Evolutionary conservation across 345 rosid genomes (phyloP).

Genomic region (Populus alba): DNA sequence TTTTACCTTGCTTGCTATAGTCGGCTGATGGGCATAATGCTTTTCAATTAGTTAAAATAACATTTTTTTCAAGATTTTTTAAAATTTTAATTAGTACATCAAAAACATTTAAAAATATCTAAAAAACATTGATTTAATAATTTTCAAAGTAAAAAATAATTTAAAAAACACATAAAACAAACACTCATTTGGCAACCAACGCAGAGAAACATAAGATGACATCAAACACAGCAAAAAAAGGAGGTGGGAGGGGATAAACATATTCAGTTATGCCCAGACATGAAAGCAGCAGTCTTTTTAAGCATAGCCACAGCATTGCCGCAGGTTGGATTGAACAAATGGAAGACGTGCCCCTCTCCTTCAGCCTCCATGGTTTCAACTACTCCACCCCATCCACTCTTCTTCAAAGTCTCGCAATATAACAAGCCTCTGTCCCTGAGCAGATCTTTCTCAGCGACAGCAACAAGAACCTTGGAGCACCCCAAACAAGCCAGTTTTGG

Average conservation of each 20-base stretch:
- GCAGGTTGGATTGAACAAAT: constrained; percentile 5
- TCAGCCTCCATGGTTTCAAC: constrained; percentile 14
- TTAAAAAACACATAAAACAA: too few species aligned
- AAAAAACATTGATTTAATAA: too few species aligned
- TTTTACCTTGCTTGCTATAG: too few species aligned
- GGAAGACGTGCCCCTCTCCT: constrained; percentile 18
- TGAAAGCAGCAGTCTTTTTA: not conserved
- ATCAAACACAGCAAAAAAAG: too few species aligned
- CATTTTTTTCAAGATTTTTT: too few species aligned
- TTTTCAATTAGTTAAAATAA: too few species aligned
- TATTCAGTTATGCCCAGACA: not conserved
- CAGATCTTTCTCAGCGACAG: constrained; percentile 20
- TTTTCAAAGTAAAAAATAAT: too few species aligned
- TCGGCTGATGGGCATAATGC: too few species aligned
- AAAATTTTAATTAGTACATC: too few species aligned
- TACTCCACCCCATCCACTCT: constrained; percentile 14
- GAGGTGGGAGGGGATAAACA: not conserved
- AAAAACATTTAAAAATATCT: too few species aligned
- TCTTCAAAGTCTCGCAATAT: constrained; percentile 15
- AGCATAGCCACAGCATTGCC: constrained; percentile 5
- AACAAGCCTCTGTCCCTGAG: constrained; percentile 21
- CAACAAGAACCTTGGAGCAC: constrained; percentile 13
- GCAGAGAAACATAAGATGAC: too few species aligned
- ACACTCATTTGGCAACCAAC: too few species aligned
- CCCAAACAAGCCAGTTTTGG: constrained; percentile 10